These are phyloP conservation scores for Hypoxylon sp. DNA, from an alignment of 2,329 filamentous ascomycete genomes.

Conservation along the genomic window DNA sequence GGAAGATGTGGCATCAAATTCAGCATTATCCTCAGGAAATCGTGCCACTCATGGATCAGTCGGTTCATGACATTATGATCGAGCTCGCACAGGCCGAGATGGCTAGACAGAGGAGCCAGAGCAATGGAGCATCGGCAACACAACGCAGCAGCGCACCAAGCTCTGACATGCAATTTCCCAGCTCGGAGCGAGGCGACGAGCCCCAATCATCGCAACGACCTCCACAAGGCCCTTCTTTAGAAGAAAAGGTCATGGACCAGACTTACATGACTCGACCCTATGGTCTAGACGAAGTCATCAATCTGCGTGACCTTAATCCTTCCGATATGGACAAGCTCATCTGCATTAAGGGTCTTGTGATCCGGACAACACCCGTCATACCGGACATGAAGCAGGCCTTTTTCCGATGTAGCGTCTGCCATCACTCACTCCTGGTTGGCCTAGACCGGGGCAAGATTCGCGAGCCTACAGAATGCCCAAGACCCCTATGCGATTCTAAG, in stretches of 20 bases:
- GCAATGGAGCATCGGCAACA: conserved; percentile 58
- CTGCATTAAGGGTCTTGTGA: conserved; percentile 94
- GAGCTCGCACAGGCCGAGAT: conserved; percentile 88
- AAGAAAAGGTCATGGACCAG: conserved; percentile 84
- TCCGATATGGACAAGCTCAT: conserved; percentile 97
- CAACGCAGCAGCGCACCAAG: conserved; percentile 73
- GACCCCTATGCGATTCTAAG: conserved; percentile 82
- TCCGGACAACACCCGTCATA: conserved; percentile 94
- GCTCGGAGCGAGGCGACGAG: conserved; percentile 78
- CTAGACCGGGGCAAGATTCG: conserved; percentile 97
- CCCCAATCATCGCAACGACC: conserved; percentile 60
- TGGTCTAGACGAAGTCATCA: conserved; percentile 87
- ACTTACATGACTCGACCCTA: conserved; percentile 91
- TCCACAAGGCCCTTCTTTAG: conserved; percentile 71
- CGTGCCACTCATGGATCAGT: conserved; percentile 95
- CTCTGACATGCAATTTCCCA: conserved; percentile 83
- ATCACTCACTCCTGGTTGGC: conserved; percentile 89
- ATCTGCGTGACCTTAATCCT: conserved; percentile 94
- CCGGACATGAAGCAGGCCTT: conserved; percentile 99
- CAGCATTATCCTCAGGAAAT: conserved; percentile 97
- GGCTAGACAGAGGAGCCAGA: conserved; percentile 71
- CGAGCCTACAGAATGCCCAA: conserved; percentile 91
- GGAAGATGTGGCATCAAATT: conserved; percentile 95
- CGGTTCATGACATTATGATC: conserved; percentile 92
- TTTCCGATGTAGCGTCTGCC: conserved; percentile 95